Percentiles rank a stretch among this genome's conserved stretches.
Conservation (phyloP, 345 rosid species). For the Turritis glabra region DNA sequence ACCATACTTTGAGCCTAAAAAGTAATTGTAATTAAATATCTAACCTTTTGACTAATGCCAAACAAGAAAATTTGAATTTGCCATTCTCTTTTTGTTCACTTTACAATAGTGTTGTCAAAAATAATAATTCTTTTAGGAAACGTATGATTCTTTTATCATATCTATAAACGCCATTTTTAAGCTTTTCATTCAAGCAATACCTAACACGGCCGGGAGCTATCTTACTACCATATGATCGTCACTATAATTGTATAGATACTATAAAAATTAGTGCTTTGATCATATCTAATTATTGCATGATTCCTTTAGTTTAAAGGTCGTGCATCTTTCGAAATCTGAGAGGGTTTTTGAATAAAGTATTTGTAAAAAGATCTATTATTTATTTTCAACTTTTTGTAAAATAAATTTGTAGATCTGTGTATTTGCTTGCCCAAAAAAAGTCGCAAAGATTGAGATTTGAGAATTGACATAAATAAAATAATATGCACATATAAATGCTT, state of each 20-base stretch:
- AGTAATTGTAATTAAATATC: conserved; percentile 26
- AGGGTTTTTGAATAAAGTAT: conserved; percentile 42
- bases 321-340: conserved; percentile 50
- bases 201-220: conserved; percentile 45
- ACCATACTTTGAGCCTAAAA: conserved; percentile 23
- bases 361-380: conserved; percentile 3
- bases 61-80: conserved; percentile 10
- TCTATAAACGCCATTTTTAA: conserved; percentile 42
- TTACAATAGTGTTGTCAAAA: conserved; percentile 24
- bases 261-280: conserved; percentile 36
- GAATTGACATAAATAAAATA: conserved; percentile 7
- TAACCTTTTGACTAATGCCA: conserved; percentile 52
- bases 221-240: conserved; percentile 41
- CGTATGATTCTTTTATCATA: conserved; percentile 30
- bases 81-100: conserved; percentile 41
- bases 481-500: conserved; percentile 13
- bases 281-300: conserved; percentile 46
- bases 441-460: conserved; percentile 1
- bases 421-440: conserved; percentile 12
- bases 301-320: conserved; percentile 37
- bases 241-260: conserved; percentile 26
- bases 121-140: conserved; percentile 20
- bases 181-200: conserved; percentile 42
- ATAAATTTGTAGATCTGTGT: neutral
- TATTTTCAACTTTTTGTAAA: neutral